These are phyloP conservation scores for Inonotus hispidus DNA, from an alignment of 1,284 basidiomycete species.

Conservation along the genomic window DNA sequence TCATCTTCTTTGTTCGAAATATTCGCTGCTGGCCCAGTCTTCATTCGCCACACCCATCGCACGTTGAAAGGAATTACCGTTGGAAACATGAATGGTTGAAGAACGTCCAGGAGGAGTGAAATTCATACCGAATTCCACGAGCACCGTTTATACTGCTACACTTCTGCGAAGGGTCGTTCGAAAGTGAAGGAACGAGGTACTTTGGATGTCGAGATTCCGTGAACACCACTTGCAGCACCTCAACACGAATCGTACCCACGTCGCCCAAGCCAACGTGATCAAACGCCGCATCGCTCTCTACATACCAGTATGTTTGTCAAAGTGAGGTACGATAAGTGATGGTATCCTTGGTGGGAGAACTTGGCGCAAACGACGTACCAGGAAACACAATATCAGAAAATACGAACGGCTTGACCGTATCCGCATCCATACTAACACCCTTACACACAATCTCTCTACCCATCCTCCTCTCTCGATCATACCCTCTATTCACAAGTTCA, in stretches of 20 bases:
- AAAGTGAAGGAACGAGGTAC: slow-evolving; percentile 9
- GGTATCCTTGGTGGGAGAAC: background rate
- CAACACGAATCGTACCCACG: slow-evolving; percentile 11
- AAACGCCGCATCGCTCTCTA: slow-evolving; percentile 7
- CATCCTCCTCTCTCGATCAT: slow-evolving; percentile 13
- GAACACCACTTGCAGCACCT: slow-evolving; percentile 13
- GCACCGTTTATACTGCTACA: slow-evolving; percentile 10
- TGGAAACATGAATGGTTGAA: background rate
- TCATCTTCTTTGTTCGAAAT: slow-evolving; percentile 11
- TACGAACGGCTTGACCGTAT: slow-evolving; percentile 11
- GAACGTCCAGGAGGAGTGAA: background rate
- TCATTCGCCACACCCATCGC: background rate
- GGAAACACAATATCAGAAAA: slow-evolving; percentile 14
- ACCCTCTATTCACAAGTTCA: slow-evolving; percentile 14
- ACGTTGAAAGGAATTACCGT: background rate
- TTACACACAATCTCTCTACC: slow-evolving; percentile 11
- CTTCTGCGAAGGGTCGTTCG: slow-evolving; percentile 9
- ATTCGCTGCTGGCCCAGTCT: slow-evolving; percentile 8
- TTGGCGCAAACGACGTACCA: background rate
- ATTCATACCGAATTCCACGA: slow-evolving; percentile 11
- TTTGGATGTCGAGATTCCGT: slow-evolving; percentile 14
- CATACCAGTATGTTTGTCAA: background rate
- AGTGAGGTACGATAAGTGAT: too few species aligned
- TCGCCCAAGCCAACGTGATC: background rate
- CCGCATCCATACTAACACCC: slow-evolving; percentile 13